Evolutionary conservation across 106 monocot species (phyloP), one percentile per base, ranked within the genome.

Genomic region (Dendrobium officinale): DNA sequence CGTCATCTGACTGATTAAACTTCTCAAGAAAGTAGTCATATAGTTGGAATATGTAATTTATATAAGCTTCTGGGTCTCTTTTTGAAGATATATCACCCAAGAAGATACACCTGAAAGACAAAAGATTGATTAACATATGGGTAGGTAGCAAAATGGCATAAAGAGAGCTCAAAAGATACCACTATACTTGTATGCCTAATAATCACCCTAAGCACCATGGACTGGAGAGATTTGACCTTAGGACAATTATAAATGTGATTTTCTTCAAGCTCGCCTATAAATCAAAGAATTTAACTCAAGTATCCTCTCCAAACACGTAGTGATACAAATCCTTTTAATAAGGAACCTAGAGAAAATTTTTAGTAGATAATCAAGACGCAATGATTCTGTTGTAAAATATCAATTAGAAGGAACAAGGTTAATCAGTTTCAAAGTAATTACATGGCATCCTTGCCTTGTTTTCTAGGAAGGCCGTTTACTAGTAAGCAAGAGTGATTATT

Each of bases 61-160:
- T 67, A 84, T 92, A 97, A 54, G 86, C 85, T 80, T 89, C 79
- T 47, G 97, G 97, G 80, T 97, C 94, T 83, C 97, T 89, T 89
- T 97, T 97, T 67, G 94, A 92, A 77, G 97, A 97, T 79, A 86
- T 77, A 87, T 97, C 97, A 77, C 97, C 97, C 77, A 84, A 97
- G 85, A 97, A 97, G 64, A 83, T 83, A 78, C 86, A 92, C 86
- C 97, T 97, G 77, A 73, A 82, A 70, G 17, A 73, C 58, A 82
- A 10, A 79, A 40, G 9, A 20, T 48, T 26, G 49, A 76, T 49
- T 26, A 48, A 20, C 5, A 44, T 49, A 51, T 48, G 7, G 19
- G 10, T 24, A 9, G 49, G 58, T 20, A 16, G 9, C 33, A 70
- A 29, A 37, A 70, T 70, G 70, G 37, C 37, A 70, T 33, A 70